Conservation (phyloP, 495 filamentous ascomycete genomes). For the Daldinia loculata region DNA sequence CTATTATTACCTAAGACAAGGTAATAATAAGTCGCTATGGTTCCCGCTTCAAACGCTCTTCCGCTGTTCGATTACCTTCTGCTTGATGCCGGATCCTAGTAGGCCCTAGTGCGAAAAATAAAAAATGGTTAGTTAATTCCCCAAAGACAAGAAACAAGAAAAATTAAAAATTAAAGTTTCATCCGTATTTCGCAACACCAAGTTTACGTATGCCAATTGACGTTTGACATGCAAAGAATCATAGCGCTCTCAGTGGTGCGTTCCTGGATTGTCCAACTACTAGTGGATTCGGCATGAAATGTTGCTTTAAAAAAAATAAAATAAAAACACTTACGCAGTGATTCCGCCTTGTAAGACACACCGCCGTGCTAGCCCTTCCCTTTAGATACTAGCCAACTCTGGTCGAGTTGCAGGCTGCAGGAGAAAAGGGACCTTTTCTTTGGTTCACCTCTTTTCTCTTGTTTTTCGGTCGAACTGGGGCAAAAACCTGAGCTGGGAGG, state of each 20-base stretch:
- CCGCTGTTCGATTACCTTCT: conserved; percentile 30
- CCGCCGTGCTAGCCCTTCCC: conserved; percentile 10
- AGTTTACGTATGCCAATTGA: neutral
- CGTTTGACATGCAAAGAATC: neutral
- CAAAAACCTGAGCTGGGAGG: neutral
- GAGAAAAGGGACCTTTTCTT: conserved; percentile 14
- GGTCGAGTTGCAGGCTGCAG: conserved; percentile 11
- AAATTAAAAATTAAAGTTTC: neutral
- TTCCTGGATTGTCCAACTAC: neutral
- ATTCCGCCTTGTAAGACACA: conserved; percentile 22
- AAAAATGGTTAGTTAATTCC: conserved; percentile 26
- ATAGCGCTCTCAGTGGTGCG: neutral
- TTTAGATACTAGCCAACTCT: conserved; percentile 9
- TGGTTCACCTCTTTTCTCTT: conserved; percentile 7
- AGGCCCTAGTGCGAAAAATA: conserved; percentile 24
- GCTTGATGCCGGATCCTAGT: conserved; percentile 37
- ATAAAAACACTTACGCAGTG: conserved; percentile 18
- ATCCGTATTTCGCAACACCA: conserved; percentile 2
- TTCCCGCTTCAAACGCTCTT: conserved; percentile 19
- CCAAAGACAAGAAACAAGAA: neutral
- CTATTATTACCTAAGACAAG: conserved; percentile 41
- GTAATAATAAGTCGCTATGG: conserved; percentile 30
- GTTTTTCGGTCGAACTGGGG: conserved; percentile 8
- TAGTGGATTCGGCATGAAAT: neutral
- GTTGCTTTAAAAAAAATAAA: neutral